Percentiles rank a stretch among this genome's conserved stretches.
Evolutionary conservation across 257 asterid genomes (phyloP).

Genomic region (Salvia miltiorrhiza): DNA sequence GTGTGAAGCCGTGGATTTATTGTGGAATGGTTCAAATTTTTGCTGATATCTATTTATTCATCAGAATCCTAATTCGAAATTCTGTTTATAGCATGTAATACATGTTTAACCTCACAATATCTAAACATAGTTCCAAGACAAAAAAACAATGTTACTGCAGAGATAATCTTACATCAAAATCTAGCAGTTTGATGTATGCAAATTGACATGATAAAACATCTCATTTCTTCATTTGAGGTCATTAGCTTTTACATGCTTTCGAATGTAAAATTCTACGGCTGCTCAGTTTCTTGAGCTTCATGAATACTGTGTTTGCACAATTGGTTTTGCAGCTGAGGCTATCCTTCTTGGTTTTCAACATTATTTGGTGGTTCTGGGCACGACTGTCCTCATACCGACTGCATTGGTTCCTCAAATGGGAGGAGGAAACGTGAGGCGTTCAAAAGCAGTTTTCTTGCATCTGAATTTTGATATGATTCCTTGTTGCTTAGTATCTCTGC

Average conservation of each 20-base stretch:
- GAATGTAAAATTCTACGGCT: not conserved
- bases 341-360: constrained; percentile 90
- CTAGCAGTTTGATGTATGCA: too few relatives aligned
- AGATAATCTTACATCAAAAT: not conserved
- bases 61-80: not conserved
- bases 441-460: not conserved
- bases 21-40: not conserved
- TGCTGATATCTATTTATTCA: not conserved
- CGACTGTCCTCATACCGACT: constrained; percentile 72
- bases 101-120: not conserved
- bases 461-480: not conserved
- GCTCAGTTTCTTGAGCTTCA: too few relatives aligned
- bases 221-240: not conserved
- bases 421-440: constrained; percentile 72
- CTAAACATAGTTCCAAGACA: not conserved
- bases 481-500: not conserved
- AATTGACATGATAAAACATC: too few relatives aligned
- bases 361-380: constrained; percentile 82
- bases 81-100: not conserved
- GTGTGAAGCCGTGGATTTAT: not conserved
- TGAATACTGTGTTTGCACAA: not conserved
- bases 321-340: constrained; percentile 72
- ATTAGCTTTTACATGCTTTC: not conserved
- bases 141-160: too few relatives aligned
- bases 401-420: constrained; percentile 96